Percentiles rank a stretch among this genome's conserved stretches.
These are phyloP conservation scores for Danielozyma ontarioensis DNA, from an alignment of 805 yeast species.

Conservation along the genomic window DNA sequence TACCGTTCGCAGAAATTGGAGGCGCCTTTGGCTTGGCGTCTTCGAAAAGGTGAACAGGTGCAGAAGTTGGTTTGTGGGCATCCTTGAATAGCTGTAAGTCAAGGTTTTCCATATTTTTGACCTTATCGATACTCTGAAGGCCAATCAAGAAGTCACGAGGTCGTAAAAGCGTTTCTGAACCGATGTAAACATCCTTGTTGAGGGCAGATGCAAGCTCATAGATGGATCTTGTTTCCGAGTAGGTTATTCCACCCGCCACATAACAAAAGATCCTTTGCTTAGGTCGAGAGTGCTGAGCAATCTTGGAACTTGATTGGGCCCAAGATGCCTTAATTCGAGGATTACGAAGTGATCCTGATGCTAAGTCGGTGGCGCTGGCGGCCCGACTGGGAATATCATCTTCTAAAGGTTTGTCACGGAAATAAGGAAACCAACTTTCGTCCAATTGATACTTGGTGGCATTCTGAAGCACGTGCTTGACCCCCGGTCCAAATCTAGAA, in stretches of 20 bases:
- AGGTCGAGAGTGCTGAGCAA: conserved; percentile 11
- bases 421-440: conserved; percentile 63
- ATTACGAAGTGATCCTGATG: conserved; percentile 54
- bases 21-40: background rate
- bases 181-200: conserved; percentile 73
- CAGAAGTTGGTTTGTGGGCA: background rate
- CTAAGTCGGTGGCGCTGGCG: conserved; percentile 13
- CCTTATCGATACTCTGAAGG: conserved; percentile 34
- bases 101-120: conserved; percentile 10
- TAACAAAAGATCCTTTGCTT: conserved; percentile 73
- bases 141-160: conserved; percentile 47
- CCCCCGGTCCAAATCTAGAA: conserved; percentile 69
- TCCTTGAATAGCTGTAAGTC: background rate
- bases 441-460: conserved; percentile 49
- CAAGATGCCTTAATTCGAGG: conserved; percentile 72
- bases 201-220: conserved; percentile 60
- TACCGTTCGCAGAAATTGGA: too few species aligned
- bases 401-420: conserved; percentile 65
- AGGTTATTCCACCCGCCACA: conserved; percentile 86
- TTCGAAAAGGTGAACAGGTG: background rate
- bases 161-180: conserved; percentile 69
- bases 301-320: conserved; percentile 44
- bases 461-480: conserved; percentile 52
- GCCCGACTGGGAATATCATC: conserved; percentile 31
- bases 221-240: conserved; percentile 71